phyloP scores from a whole-genome alignment of 495 filamentous ascomycete genomes.

The Penicillium paxilli region DNA sequence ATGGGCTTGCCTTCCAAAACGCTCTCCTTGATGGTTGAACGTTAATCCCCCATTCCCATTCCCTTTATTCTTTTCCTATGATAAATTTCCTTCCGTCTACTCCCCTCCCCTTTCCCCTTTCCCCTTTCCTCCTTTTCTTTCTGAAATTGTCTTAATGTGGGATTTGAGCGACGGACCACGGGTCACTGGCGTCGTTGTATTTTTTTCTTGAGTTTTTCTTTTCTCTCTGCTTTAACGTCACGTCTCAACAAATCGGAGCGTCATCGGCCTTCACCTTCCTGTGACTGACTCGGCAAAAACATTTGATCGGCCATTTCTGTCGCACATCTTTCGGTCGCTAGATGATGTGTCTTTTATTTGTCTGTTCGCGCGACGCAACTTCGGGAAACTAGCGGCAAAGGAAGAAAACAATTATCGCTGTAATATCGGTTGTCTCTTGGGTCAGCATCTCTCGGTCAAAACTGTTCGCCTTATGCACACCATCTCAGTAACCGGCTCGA shows the following conservation, averaged over 20 bases:
- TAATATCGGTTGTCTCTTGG: conserved; percentile 52
- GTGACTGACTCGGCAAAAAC: conserved; percentile 34
- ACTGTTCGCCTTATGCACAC: conserved; percentile 44
- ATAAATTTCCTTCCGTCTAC: conserved; percentile 4
- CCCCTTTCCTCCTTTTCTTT: conserved; percentile 18
- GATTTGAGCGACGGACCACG: conserved; percentile 36
- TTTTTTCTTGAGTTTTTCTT: conserved; percentile 34
- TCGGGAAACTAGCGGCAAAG: conserved; percentile 48
- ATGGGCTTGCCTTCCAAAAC: neutral
- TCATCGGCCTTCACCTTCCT: conserved; percentile 22
- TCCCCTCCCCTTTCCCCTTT: neutral
- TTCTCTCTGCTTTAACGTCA: conserved; percentile 26
- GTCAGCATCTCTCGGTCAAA: conserved; percentile 44
- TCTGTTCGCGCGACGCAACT: conserved; percentile 42
- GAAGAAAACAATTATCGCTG: conserved; percentile 47
- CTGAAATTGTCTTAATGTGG: conserved; percentile 38
- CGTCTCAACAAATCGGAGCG: conserved; percentile 36
- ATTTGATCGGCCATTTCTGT: conserved; percentile 27
- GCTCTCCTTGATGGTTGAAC: conserved; percentile 17
- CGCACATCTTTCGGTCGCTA: conserved; percentile 41
- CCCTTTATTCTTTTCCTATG: conserved; percentile 13
- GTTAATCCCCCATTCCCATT: neutral
- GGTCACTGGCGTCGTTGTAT: conserved; percentile 36
- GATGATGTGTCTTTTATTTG: conserved; percentile 38
- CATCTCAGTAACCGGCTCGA: conserved; percentile 45